Conservation (phyloP, 768 basidiomycete genomes). For the Kwoniella europaea region DNA sequence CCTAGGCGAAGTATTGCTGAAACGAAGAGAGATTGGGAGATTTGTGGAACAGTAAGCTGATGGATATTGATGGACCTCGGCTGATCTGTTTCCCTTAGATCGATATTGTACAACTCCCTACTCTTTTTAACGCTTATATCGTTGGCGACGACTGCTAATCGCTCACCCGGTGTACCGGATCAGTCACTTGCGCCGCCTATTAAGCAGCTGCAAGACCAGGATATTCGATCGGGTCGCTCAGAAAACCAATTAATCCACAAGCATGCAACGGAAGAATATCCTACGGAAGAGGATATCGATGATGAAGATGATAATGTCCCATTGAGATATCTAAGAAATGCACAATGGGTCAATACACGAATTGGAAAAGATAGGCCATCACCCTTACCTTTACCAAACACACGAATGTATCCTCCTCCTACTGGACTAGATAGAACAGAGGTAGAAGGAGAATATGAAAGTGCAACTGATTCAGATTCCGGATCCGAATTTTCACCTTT, state of each 20-base stretch:
- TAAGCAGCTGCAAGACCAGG: neutral
- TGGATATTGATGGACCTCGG: neutral
- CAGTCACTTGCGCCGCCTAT: constrained; percentile 30
- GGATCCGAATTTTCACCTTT: constrained; percentile 32
- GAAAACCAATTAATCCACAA: neutral
- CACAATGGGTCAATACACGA: constrained; percentile 33
- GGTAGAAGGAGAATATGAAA: neutral
- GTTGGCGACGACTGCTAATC: constrained; percentile 39
- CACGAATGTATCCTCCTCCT: neutral
- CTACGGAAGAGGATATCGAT: neutral
- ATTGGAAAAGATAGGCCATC: constrained; percentile 39
- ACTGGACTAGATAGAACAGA: neutral
- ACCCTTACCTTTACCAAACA: constrained; percentile 33
- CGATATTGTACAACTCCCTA: constrained; percentile 40
- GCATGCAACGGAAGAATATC: neutral
- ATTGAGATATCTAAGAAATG: constrained; percentile 30
- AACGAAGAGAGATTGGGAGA: constrained; percentile 26
- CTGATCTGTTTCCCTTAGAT: constrained; percentile 24
- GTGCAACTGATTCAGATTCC: neutral
- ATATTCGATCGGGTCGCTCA: no score
- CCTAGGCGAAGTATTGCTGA: constrained; percentile 34
- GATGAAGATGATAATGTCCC: constrained; percentile 40
- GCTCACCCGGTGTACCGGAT: constrained; percentile 42
- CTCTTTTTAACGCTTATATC: constrained; percentile 42
- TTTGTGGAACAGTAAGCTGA: constrained; percentile 49